Percentiles rank a stretch among this genome's conserved stretches.
Evolutionary conservation across 352 stramenopile genomes (phyloP).

Genomic region (Aphanomyces stellatus): DNA sequence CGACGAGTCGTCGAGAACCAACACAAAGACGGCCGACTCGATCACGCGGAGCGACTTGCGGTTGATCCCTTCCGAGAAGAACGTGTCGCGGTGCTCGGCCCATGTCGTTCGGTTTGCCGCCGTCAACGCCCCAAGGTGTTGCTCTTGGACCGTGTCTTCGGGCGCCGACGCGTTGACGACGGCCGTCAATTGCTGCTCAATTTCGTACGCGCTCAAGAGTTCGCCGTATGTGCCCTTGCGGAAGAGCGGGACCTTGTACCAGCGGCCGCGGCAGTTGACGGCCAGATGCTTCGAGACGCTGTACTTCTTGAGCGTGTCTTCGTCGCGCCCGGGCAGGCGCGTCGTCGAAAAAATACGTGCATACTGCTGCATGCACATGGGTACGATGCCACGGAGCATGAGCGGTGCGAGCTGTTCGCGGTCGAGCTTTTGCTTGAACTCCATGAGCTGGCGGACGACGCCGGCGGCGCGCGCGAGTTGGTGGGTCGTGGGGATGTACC

Average conservation of each 20-base stretch:
- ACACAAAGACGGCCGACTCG: conserved; percentile 70
- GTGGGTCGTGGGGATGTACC: conserved; percentile 55
- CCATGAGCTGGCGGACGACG: conserved; percentile 69
- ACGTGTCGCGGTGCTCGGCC: conserved; percentile 82
- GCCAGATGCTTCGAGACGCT: conserved; percentile 81
- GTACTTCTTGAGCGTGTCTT: conserved; percentile 73
- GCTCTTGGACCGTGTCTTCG: conserved; percentile 33
- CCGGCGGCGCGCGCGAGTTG: conserved; percentile 52
- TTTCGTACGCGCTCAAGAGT: conserved; percentile 62
- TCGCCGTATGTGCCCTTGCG: conserved; percentile 70
- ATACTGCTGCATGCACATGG: conserved; percentile 88
- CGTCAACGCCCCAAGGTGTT: conserved; percentile 61
- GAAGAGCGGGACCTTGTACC: conserved; percentile 84
- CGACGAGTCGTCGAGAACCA: conserved; percentile 59
- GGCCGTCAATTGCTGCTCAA: conserved; percentile 72
- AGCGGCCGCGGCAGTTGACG: conserved; percentile 76
- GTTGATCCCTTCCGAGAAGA: conserved; percentile 83
- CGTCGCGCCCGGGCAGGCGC: conserved; percentile 77
- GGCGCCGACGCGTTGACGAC: conserved; percentile 36
- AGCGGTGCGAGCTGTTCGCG: conserved; percentile 71
- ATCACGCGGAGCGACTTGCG: conserved; percentile 72
- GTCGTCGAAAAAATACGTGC: conserved; percentile 85
- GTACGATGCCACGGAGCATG: conserved; percentile 77
- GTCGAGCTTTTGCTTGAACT: conserved; percentile 83
- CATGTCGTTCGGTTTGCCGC: conserved; percentile 75